Evolutionary conservation across 2,329 filamentous ascomycete genomes (phyloP).

Genomic region (Talaromyces albobiverticillius): DNA sequence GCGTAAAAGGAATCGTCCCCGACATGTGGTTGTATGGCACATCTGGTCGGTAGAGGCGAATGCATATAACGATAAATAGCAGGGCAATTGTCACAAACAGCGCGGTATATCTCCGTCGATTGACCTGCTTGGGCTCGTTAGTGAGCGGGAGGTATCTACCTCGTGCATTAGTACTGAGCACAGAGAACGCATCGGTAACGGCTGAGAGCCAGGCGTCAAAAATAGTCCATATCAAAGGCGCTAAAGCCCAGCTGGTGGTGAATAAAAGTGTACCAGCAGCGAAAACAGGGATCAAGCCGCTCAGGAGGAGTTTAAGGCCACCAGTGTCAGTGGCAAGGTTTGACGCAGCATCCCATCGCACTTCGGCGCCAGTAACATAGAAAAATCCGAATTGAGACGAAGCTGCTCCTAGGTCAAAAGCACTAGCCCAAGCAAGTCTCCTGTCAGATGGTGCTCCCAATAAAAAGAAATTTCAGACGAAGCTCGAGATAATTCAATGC

Average conservation of each 20-base stretch:
- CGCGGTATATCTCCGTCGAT: neutral
- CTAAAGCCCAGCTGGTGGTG: constrained; percentile 21
- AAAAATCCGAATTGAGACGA: constrained; percentile 31
- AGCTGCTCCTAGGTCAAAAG: constrained; percentile 21
- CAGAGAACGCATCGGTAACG: constrained; percentile 16
- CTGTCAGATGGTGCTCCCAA: neutral
- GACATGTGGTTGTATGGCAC: constrained; percentile 31
- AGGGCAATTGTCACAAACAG: neutral
- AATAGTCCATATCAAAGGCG: constrained; percentile 19
- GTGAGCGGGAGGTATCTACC: constrained; percentile 16
- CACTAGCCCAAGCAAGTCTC: constrained; percentile 15
- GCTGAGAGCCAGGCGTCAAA: constrained; percentile 23
- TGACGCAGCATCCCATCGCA: constrained; percentile 30
- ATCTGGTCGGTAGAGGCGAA: constrained; percentile 25
- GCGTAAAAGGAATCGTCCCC: constrained; percentile 26
- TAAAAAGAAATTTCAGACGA: neutral
- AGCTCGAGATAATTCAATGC: constrained; percentile 5
- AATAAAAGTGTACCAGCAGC: constrained; percentile 20
- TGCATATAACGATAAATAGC: neutral
- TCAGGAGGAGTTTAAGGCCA: constrained; percentile 28
- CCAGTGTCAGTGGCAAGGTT: constrained; percentile 28
- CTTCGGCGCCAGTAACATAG: constrained; percentile 29
- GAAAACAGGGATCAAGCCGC: constrained; percentile 27
- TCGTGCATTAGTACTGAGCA: constrained; percentile 16
- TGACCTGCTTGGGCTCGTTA: constrained; percentile 6